phyloP scores from a whole-genome alignment of 768 basidiomycete species.

The Tricholoma hemisulphureum region DNA sequence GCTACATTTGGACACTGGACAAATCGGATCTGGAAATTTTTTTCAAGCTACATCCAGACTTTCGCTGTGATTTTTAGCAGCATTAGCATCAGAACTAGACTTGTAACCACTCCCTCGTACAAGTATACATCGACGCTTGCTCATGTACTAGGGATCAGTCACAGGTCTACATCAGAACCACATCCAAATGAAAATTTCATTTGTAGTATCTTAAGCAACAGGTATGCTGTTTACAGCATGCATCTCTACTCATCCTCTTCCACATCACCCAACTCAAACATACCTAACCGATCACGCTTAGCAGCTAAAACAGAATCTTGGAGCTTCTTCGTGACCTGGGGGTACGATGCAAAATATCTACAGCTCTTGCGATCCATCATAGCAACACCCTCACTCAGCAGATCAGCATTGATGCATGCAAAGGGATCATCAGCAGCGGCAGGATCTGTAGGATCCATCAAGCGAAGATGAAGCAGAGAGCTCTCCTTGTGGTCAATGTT shows the following conservation, averaged over 20 bases:
- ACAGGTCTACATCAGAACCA: too few species aligned
- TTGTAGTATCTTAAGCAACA: neutral
- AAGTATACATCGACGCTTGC: too few species aligned
- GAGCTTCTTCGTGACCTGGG: conserved; percentile 63
- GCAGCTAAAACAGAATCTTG: conserved; percentile 60
- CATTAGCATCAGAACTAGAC: too few species aligned
- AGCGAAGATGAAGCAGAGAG: conserved; percentile 75
- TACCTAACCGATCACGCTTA: conserved; percentile 73
- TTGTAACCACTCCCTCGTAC: too few species aligned
- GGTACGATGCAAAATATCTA: conserved; percentile 70
- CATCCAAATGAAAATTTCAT: too few species aligned
- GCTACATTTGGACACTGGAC: too few species aligned
- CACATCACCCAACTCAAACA: conserved; percentile 91
- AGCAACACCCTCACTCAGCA: conserved; percentile 86
- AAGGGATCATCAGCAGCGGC: conserved; percentile 63
- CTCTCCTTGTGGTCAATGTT: conserved; percentile 90
- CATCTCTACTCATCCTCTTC: conserved; percentile 77
- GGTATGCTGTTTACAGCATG: neutral
- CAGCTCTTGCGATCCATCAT: conserved; percentile 75
- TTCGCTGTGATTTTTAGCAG: too few species aligned
- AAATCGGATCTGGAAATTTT: too few species aligned
- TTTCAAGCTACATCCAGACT: too few species aligned
- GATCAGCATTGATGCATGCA: conserved; percentile 83
- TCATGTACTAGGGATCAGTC: too few species aligned
- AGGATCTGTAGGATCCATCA: conserved; percentile 86